phyloP scores from a whole-genome alignment of 1,284 basidiomycete species.

The Ustanciosporium gigantosporum region DNA sequence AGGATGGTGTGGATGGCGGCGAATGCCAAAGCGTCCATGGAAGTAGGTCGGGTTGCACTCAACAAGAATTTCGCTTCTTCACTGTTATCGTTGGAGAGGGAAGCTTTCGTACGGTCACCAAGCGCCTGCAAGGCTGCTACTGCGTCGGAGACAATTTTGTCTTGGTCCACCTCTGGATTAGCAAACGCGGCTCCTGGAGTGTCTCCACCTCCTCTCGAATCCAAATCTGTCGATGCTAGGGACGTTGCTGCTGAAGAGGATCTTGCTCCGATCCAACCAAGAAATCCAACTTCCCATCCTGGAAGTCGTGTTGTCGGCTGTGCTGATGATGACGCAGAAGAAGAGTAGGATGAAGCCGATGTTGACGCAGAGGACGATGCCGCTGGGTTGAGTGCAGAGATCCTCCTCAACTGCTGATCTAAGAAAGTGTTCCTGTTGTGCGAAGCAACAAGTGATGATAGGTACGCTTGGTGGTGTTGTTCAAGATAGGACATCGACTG shows the following conservation, averaged over 20 bases:
- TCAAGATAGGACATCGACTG: conserved; percentile 13
- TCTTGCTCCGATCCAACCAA: conserved; percentile 33
- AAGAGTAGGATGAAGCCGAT: not conserved
- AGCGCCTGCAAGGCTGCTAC: conserved; percentile 21
- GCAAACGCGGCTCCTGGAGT: conserved; percentile 29
- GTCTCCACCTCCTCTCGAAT: conserved; percentile 26
- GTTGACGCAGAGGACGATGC: conserved; percentile 3
- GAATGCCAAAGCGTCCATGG: conserved; percentile 42
- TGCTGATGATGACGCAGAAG: not conserved
- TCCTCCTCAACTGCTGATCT: conserved; percentile 28
- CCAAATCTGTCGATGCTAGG: conserved; percentile 17
- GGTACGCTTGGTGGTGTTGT: conserved; percentile 12
- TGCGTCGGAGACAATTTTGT: conserved; percentile 19
- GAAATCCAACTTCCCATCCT: conserved; percentile 41
- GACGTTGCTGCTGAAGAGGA: conserved; percentile 16
- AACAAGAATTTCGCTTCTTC: conserved; percentile 7
- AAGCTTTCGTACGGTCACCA: conserved; percentile 12
- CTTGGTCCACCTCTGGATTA: conserved; percentile 26
- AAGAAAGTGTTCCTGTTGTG: conserved; percentile 25
- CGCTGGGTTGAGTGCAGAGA: conserved; percentile 29
- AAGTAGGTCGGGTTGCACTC: conserved; percentile 9
- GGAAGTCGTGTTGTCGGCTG: conserved; percentile 35
- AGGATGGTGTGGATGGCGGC: conserved; percentile 40
- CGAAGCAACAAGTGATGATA: conserved; percentile 21
- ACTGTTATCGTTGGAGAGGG: conserved; percentile 3